Percentiles rank a stretch among this genome's conserved stretches.
Evolutionary conservation across 257 asterid species (phyloP).

Genomic region (Gentiana dahurica): DNA sequence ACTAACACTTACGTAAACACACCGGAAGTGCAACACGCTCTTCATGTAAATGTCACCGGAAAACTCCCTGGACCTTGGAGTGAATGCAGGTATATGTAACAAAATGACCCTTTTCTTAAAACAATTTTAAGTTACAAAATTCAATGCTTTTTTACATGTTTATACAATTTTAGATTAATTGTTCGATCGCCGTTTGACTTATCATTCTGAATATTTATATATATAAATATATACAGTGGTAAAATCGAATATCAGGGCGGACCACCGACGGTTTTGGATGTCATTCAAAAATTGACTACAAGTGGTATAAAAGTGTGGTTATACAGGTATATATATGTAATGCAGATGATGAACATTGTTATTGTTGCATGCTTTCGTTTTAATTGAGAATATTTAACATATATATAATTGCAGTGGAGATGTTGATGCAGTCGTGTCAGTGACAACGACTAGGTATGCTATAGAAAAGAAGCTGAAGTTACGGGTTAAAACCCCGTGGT

Average conservation of each 20-base stretch:
- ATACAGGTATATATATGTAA: conserved; percentile 13
- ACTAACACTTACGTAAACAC: conserved; percentile 24
- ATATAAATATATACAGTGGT: background rate
- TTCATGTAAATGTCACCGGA: conserved; percentile 35
- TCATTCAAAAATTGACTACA: conserved; percentile 15
- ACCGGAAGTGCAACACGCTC: conserved; percentile 35
- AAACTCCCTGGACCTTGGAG: conserved; percentile 27
- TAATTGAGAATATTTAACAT: conserved; percentile 27
- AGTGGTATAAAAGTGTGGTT: conserved; percentile 16
- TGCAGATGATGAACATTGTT: too few species aligned
- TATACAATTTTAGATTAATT: background rate
- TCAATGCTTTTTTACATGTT: background rate
- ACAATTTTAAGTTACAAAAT: background rate
- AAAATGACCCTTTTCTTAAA: background rate
- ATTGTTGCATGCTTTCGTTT: too few species aligned
- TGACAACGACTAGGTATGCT: too few species aligned
- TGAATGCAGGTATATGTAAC: conserved; percentile 28
- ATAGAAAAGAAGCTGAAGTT: too few species aligned
- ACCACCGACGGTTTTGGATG: conserved; percentile 12
- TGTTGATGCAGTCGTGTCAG: background rate
- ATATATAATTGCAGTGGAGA: conserved; percentile 15
- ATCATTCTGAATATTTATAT: too few species aligned
- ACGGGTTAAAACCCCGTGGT: too few species aligned
- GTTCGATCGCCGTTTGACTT: too few species aligned
- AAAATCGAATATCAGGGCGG: background rate